Percentiles rank a stretch among this genome's conserved stretches.
phyloP scores from a whole-genome alignment of 192 early-diverging fungal genomes.

The Powellomyces hirtus region DNA sequence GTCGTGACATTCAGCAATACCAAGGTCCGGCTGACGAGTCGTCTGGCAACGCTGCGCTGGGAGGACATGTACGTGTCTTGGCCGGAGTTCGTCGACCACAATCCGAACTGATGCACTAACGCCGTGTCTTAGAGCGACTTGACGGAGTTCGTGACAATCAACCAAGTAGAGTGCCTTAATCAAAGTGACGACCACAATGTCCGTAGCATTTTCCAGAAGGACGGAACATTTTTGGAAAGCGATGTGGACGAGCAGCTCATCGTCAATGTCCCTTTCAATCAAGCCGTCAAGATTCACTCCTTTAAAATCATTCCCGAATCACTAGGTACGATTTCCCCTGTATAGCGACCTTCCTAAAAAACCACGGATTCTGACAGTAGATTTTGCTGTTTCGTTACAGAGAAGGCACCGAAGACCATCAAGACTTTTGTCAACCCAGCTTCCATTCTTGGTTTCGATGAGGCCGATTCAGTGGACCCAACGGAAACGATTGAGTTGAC shows the following conservation, averaged over 20 bases:
- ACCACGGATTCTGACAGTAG: too few species aligned
- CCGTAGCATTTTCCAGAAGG: conserved; percentile 71
- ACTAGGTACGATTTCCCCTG: not conserved
- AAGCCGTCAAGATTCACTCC: conserved; percentile 73
- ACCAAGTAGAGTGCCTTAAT: conserved; percentile 76
- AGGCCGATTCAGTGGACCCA: conserved; percentile 69
- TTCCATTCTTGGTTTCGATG: conserved; percentile 81
- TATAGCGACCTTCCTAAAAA: not conserved
- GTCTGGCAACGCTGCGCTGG: not conserved
- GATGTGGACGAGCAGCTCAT: conserved; percentile 97
- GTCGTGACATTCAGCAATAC: conserved; percentile 16
- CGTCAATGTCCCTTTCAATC: conserved; percentile 82
- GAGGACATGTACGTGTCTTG: conserved; percentile 1
- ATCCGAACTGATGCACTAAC: not conserved
- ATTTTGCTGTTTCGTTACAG: conserved; percentile 34
- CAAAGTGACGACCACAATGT: conserved; percentile 73
- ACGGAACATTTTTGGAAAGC: conserved; percentile 73
- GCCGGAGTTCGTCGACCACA: not conserved
- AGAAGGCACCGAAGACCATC: conserved; percentile 82
- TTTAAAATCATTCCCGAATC: conserved; percentile 54
- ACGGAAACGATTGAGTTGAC: conserved; percentile 76
- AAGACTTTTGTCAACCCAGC: conserved; percentile 80
- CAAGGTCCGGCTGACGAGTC: conserved; percentile 34
- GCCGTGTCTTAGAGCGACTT: conserved; percentile 34
- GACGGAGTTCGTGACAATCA: conserved; percentile 34